phyloP scores from a whole-genome alignment of 768 basidiomycete species.

The Mycena capillaripes region DNA sequence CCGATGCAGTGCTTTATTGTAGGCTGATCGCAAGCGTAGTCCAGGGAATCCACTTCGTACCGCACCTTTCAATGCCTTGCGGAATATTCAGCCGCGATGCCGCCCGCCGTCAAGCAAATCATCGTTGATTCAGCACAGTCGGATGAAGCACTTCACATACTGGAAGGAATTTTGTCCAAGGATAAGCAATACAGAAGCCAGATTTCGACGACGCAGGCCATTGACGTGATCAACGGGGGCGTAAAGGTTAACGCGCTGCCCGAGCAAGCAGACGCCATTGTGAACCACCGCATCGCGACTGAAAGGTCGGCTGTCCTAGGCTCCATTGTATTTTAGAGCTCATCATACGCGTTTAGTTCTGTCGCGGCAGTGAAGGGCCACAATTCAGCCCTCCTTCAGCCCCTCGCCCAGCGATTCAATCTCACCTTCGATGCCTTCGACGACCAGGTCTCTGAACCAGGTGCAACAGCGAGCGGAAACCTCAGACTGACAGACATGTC shows the following conservation, averaged over 20 bases:
- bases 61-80: constrained; percentile 64
- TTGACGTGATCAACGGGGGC: constrained; percentile 62
- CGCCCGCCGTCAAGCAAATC: constrained; percentile 47
- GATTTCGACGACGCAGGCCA: constrained; percentile 69
- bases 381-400: constrained; percentile 47
- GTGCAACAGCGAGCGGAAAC: constrained; percentile 41
- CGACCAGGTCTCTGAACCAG: constrained; percentile 32
- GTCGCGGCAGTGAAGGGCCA: constrained; percentile 47
- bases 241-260: constrained; percentile 74
- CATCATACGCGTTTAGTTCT: constrained; percentile 45
- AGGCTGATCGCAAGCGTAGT: constrained; percentile 36
- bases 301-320: constrained; percentile 48
- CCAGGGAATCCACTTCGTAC: constrained; percentile 59
- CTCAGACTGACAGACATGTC: constrained; percentile 56
- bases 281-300: constrained; percentile 65
- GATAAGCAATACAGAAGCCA: constrained; percentile 44
- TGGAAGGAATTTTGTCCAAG: constrained; percentile 53
- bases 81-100: constrained; percentile 59
- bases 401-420: constrained; percentile 54
- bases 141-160: constrained; percentile 55
- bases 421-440: constrained; percentile 59
- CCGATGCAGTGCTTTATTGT: not conserved
- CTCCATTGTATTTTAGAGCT: not conserved
- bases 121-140: constrained; percentile 51
- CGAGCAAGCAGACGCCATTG: constrained; percentile 61